Base-by-base conservation (phyloP, 2,329 filamentous ascomycete genomes). In the Fulvia fulva region DNA sequence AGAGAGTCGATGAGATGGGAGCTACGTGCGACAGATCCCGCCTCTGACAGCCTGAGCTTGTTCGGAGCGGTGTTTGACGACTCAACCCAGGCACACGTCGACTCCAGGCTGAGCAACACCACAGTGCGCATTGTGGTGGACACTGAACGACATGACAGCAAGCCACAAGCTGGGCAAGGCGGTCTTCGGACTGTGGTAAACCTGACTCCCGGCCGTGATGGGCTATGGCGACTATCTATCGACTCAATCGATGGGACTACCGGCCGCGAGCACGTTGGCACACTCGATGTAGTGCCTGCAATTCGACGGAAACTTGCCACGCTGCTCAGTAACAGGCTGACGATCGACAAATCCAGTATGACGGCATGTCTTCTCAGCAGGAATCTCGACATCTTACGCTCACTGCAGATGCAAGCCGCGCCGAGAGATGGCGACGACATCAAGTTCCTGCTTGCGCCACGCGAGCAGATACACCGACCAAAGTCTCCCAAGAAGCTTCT, bases 401-500 rank as follows among this genome's bases (percentile, higher is more conserved):
- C 86, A 3, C 76, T 96, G 23, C 67, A 70, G 25, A 56, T 83
- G 3, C 61, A 67, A 34, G 60, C 57, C 22, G 62, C 56, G 23
- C 44, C 56, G 7, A 55, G 58, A 30, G 59, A 61, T n/a, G 66
- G 63, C 8, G 61, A 63, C 21, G 60, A 63, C 14, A 56, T 59
- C 23, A 60, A 62, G 25, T 54, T 60, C 4, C 51, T 57, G 19
- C 50, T 60, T 16, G 52, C 53, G 3, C 57, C 58, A 34, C 65
- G 59, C 9, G 74, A 75, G 37, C 82, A 82, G 55, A 86, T 85
- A 0, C 89, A 90, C 69, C 81, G 93, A 9, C 86, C 86, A 4
- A 84, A 87, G n/a, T 97, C 92, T 0, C 92, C 93, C 0, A 90
- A 95, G 50, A 97, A 97, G 72, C 81, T 96, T 68, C 79, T 97